Conservation (phyloP, 2,329 filamentous ascomycete genomes). For the Nakataea oryzae region DNA sequence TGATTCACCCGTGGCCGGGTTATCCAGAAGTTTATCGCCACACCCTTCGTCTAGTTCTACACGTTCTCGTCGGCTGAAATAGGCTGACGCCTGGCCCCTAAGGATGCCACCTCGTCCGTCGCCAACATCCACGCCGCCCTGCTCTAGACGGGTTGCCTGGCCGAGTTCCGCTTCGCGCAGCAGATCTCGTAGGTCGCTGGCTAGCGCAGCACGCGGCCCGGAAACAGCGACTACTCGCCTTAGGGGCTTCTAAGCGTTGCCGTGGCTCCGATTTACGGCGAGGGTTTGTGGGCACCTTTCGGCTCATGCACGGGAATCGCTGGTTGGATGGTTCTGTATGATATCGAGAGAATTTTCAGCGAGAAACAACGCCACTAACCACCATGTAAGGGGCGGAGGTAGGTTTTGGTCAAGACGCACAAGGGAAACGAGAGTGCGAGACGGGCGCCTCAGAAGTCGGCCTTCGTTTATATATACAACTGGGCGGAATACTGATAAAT, state of each 20-base stretch:
- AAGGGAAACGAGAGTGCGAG: too few species aligned
- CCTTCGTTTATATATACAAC: too few species aligned
- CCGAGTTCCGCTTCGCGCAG: conserved; percentile 8
- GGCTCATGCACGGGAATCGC: conserved; percentile 9
- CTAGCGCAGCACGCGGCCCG: conserved; percentile 9
- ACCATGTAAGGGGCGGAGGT: too few species aligned
- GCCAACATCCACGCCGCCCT: conserved; percentile 14
- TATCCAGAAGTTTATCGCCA: conserved; percentile 4
- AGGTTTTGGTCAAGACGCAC: too few species aligned
- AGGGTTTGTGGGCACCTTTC: conserved; percentile 11
- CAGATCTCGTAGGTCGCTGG: conserved; percentile 15
- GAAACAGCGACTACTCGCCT: conserved; percentile 15
- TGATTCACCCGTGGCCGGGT: conserved; percentile 5
- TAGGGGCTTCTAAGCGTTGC: conserved; percentile 15
- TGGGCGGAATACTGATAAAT: too few species aligned
- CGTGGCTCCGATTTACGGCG: conserved; percentile 16
- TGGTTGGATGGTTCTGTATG: too few species aligned
- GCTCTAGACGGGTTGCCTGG: background rate
- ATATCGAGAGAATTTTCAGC: too few species aligned
- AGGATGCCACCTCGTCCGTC: conserved; percentile 5
- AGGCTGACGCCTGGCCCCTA: background rate
- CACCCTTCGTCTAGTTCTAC: conserved; percentile 1
- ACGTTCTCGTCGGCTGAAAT: background rate
- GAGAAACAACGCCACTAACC: too few species aligned
- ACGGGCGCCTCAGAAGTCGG: too few species aligned